Conservation (phyloP, 2,329 filamentous ascomycete genomes). For the Zalaria sp. region DNA sequence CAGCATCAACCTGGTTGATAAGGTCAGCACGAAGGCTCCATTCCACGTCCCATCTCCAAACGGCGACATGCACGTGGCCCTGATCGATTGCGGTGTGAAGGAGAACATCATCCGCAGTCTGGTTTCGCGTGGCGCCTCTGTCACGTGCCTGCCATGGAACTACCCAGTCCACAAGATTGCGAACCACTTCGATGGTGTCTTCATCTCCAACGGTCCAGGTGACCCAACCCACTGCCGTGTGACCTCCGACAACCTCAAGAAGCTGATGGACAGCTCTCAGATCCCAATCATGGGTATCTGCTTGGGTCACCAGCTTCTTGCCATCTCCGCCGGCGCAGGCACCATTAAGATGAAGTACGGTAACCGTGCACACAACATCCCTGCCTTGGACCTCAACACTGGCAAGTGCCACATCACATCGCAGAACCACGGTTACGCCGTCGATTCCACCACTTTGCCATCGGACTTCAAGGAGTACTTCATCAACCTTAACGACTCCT, state of each 20-base stretch:
- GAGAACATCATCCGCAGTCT: conserved; percentile 97
- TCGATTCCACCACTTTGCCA: conserved; percentile 71
- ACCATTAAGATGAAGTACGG: conserved; percentile 99
- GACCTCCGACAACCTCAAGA: conserved; percentile 82
- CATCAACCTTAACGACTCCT: conserved; percentile 93
- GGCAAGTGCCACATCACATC: conserved; percentile 97
- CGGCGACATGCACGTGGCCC: conserved; percentile 77
- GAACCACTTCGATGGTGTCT: conserved; percentile 94
- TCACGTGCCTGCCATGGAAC: conserved; percentile 91
- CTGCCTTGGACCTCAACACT: conserved; percentile 83
- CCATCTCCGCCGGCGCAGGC: conserved; percentile 71
- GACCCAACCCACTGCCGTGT: conserved; percentile 94
- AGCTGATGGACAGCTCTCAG: conserved; percentile 81
- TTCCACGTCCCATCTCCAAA: conserved; percentile 83
- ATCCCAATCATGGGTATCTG: conserved; percentile 97
- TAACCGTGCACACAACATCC: conserved; percentile 98
- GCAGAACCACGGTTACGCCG: conserved; percentile 96
- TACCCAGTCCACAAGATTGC: conserved; percentile 98
- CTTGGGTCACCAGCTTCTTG: conserved; percentile 89
- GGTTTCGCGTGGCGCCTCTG: conserved; percentile 78
- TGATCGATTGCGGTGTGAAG: conserved; percentile 98
- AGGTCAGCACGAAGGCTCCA: conserved; percentile 93
- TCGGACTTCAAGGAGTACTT: conserved; percentile 95
- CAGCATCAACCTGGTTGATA: conserved; percentile 91
- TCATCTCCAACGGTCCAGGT: conserved; percentile 97